Evolutionary conservation across 805 yeast species (phyloP).

Genomic region (Schwanniomyces pseudopolymorphus): DNA sequence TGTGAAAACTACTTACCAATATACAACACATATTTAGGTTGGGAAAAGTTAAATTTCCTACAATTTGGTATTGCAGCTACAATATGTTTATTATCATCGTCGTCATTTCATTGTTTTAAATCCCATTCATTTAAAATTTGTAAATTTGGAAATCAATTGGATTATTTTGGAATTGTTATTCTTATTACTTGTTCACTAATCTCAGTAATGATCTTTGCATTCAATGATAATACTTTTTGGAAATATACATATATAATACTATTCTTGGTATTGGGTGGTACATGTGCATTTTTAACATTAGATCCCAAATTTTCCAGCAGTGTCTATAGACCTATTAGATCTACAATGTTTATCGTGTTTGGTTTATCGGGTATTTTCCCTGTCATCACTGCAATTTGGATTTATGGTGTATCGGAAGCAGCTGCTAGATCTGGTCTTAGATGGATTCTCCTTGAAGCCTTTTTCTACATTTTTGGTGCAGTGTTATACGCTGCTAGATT

Average conservation of each 20-base stretch:
- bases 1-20: conserved; percentile 23
- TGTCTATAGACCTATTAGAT: conserved; percentile 73
- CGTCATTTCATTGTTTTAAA: conserved; percentile 65
- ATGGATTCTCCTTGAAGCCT: conserved; percentile 70
- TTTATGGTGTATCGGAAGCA: conserved; percentile 52
- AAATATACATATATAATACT: conserved; percentile 41
- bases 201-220: conserved; percentile 37
- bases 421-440: conserved; percentile 51
- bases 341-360: conserved; percentile 74
- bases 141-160: conserved; percentile 64
- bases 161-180: conserved; percentile 72
- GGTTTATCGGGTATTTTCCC: conserved; percentile 81
- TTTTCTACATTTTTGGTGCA: conserved; percentile 78
- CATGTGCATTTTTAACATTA: conserved; percentile 65
- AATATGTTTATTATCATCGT: conserved; percentile 60
- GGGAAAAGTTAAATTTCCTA: conserved; percentile 52
- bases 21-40: conserved; percentile 25
- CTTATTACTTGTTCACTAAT: conserved; percentile 65
- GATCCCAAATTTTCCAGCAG: conserved; percentile 66
- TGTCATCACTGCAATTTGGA: conserved; percentile 49
- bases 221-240: conserved; percentile 42
- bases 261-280: conserved; percentile 54
- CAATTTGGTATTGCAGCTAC: conserved; percentile 59
- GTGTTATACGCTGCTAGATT: conserved; percentile 70
- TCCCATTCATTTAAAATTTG: conserved; percentile 60